Percentiles rank a stretch among this genome's conserved stretches.
Evolutionary conservation across 2,329 filamentous ascomycete species (phyloP).

Genomic region (Harringtonia lauricola): DNA sequence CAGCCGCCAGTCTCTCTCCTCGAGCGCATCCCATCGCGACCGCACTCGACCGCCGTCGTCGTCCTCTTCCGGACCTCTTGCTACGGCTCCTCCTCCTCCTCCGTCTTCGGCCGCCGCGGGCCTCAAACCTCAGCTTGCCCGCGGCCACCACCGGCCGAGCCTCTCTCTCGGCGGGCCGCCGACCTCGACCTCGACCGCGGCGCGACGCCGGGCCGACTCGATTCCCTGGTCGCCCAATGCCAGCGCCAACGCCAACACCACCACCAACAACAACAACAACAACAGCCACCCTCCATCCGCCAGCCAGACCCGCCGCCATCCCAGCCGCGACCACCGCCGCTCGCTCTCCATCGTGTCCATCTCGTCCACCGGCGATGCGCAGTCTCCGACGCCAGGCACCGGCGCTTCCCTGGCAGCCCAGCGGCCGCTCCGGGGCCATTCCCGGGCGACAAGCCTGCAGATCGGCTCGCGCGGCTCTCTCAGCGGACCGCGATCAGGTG

Average conservation of each 20-base stretch:
- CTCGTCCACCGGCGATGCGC: slow-evolving; percentile 41
- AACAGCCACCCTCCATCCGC: too few species aligned
- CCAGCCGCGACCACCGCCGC: slow-evolving; percentile 42
- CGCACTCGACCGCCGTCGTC: neutral
- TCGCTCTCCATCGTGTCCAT: slow-evolving; percentile 78
- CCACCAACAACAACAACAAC: slow-evolving; percentile 26
- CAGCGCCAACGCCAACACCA: neutral
- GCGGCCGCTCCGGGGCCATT: slow-evolving; percentile 54
- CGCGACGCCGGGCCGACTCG: neutral
- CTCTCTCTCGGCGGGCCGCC: slow-evolving; percentile 12
- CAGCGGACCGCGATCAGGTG: slow-evolving; percentile 31
- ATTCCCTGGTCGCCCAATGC: neutral
- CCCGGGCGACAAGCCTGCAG: slow-evolving; percentile 71
- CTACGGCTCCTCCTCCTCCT: neutral
- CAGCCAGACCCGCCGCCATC: neutral
- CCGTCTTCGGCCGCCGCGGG: neutral
- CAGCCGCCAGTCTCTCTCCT: neutral
- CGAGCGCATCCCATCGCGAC: neutral
- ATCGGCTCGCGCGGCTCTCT: slow-evolving; percentile 42
- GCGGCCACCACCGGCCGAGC: slow-evolving; percentile 10
- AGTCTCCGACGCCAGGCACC: slow-evolving; percentile 27
- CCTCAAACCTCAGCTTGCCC: neutral
- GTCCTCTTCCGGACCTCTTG: too few species aligned
- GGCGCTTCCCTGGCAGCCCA: slow-evolving; percentile 9
- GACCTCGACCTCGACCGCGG: neutral